These are phyloP conservation scores for Neonectria ditissima DNA, from an alignment of 2,329 filamentous ascomycete genomes.

Conservation along the genomic window DNA sequence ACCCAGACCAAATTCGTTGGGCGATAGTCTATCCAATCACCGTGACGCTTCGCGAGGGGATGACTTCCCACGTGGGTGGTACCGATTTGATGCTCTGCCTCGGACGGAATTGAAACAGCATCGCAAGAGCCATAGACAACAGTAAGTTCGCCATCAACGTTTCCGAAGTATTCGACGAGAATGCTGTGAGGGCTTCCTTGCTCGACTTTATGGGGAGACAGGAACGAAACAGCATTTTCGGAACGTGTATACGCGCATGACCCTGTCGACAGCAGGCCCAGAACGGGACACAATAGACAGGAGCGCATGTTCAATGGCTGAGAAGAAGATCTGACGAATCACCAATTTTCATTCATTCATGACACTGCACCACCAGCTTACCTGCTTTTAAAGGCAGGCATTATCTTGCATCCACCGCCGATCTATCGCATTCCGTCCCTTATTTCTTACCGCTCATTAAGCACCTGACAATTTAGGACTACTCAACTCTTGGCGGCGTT, in stretches of 20 bases:
- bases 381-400: background rate
- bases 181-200: slow-evolving; percentile 36
- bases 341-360: background rate
- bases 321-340: background rate
- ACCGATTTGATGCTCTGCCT: slow-evolving; percentile 35
- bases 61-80: slow-evolving; percentile 39
- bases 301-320: background rate
- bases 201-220: background rate
- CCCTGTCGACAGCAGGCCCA: background rate
- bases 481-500: background rate
- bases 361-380: background rate
- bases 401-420: background rate
- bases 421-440: background rate
- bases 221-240: background rate
- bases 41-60: slow-evolving; percentile 37
- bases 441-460: background rate
- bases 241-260: background rate
- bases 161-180: slow-evolving; percentile 33
- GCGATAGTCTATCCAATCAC: slow-evolving; percentile 24
- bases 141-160: slow-evolving; percentile 35
- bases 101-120: background rate
- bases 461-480: background rate
- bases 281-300: background rate
- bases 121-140: slow-evolving; percentile 37
- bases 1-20: slow-evolving; percentile 42